These are phyloP conservation scores for Penicillium sp. DNA, from an alignment of 2,329 filamentous ascomycete species.

Conservation along the genomic window DNA sequence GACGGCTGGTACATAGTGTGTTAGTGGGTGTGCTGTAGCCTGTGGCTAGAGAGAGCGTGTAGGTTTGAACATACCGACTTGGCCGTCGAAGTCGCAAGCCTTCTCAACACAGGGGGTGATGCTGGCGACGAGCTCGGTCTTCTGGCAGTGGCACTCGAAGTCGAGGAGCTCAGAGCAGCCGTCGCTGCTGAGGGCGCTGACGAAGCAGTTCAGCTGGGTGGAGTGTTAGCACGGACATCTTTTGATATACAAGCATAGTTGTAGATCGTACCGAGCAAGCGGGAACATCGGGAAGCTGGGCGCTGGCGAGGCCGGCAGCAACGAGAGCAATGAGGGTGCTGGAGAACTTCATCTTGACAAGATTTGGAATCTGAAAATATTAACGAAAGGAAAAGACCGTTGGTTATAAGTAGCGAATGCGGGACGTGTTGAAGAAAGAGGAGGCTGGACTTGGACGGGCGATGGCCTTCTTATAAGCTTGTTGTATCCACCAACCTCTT, in stretches of 20 bases:
- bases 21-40: not conserved
- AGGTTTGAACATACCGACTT: conserved; percentile 31
- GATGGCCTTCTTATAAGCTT: conserved; percentile 25
- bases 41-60: too few species aligned
- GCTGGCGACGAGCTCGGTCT: conserved; percentile 40
- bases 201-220: conserved; percentile 47
- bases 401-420: conserved; percentile 16
- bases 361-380: not conserved
- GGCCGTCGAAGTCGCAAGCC: conserved; percentile 40
- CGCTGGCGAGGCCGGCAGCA: conserved; percentile 44
- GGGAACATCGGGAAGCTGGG: conserved; percentile 47
- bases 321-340: conserved; percentile 36
- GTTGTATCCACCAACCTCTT: not conserved
- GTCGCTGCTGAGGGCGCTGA: conserved; percentile 40
- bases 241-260: not conserved
- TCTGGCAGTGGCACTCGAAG: conserved; percentile 51
- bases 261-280: conserved; percentile 43
- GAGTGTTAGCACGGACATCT: not conserved
- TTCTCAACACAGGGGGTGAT: conserved; percentile 49
- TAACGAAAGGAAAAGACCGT: conserved; percentile 22
- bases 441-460: conserved; percentile 7
- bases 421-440: conserved; percentile 7
- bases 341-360: conserved; percentile 35
- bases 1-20: conserved; percentile 31
- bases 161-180: conserved; percentile 48